A percentile compares a stretch with the other conserved stretches of the same genome.
Evolutionary conservation across 805 yeast species (phyloP).

Genomic region (Nakazawaea siamensis): DNA sequence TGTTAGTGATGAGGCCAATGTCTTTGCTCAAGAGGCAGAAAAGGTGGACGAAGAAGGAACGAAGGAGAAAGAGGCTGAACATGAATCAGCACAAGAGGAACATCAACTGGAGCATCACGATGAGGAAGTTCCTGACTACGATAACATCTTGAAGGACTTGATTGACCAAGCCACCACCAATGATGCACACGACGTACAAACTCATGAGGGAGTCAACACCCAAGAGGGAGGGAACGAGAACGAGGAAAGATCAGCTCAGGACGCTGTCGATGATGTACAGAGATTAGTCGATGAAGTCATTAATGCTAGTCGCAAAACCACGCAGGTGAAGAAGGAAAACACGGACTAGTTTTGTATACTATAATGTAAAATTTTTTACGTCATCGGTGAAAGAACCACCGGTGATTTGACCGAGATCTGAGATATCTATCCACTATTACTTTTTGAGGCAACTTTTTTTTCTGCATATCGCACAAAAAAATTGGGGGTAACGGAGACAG

Average conservation of each 20-base stretch:
- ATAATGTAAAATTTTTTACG: no score
- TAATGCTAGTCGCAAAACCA: no score
- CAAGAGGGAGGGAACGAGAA: background rate
- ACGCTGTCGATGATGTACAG: conserved; percentile 19
- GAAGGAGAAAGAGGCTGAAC: background rate
- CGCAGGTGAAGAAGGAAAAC: no score
- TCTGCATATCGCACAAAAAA: no score
- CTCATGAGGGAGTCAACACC: background rate
- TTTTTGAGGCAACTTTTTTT: background rate
- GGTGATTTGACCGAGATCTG: no score
- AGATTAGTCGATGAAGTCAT: conserved; percentile 13
- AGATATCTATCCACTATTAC: no score
- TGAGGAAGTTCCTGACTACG: conserved; percentile 9
- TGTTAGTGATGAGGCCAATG: background rate
- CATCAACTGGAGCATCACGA: background rate
- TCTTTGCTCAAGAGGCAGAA: background rate
- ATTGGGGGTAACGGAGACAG: no score
- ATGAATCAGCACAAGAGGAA: background rate
- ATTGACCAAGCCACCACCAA: conserved; percentile 7
- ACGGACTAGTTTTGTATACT: no score
- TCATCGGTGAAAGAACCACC: no score
- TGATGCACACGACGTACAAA: background rate
- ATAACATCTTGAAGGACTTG: conserved; percentile 10
- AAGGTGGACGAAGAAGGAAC: background rate
- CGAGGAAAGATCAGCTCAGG: background rate